Conservation (phyloP, 2,329 filamentous ascomycete genomes). For the Epichloe hybrida region DNA sequence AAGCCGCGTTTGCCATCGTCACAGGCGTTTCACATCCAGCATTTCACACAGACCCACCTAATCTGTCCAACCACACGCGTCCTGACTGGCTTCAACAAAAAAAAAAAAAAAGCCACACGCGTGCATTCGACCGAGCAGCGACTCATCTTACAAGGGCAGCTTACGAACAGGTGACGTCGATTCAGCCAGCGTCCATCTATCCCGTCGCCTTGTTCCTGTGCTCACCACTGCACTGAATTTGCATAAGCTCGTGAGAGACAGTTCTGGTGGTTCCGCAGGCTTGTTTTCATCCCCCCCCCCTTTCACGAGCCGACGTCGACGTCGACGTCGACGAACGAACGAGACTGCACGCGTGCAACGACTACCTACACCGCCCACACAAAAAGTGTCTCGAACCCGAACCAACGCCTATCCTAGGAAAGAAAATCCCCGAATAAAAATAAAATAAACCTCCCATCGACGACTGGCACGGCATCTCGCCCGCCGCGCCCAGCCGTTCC, state of each 20-base stretch:
- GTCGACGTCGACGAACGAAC: neutral
- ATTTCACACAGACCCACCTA: neutral
- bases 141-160: neutral
- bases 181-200: neutral
- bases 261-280: neutral
- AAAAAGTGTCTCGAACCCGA: neutral
- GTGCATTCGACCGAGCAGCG: slow-evolving; percentile 1
- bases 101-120: slow-evolving; percentile 2
- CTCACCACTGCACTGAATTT: neutral
- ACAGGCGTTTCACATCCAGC: no score
- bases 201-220: neutral
- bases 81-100: slow-evolving; percentile 2
- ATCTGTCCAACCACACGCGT: slow-evolving; percentile 5
- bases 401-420: neutral
- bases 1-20: neutral
- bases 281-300: no score
- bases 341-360: neutral
- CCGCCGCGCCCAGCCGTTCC: slow-evolving; percentile 21
- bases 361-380: neutral
- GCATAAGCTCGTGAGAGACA: neutral
- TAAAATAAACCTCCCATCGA: slow-evolving; percentile 1
- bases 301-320: neutral
- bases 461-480: slow-evolving; percentile 8
- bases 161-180: slow-evolving; percentile 5
- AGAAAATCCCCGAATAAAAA: neutral